phyloP scores from a whole-genome alignment of 768 basidiomycete species.

The Termitomyces sp. region DNA sequence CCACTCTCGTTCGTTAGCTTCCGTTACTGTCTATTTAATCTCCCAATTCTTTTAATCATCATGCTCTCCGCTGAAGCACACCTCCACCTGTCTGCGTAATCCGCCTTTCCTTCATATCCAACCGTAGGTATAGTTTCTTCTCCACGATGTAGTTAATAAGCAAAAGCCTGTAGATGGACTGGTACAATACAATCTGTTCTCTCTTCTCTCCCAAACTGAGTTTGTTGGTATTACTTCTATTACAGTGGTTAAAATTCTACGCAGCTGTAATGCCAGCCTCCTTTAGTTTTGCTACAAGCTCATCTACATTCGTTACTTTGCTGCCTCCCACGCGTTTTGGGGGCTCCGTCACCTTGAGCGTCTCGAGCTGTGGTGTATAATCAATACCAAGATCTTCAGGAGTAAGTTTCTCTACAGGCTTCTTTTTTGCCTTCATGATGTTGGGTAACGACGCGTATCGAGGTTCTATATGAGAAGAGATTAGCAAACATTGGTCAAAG shows the following conservation, averaged over 20 bases:
- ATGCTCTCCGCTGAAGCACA: constrained; percentile 1
- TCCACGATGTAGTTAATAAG: constrained; percentile 1
- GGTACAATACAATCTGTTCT: not conserved
- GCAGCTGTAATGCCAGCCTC: constrained; percentile 64
- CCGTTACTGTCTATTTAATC: not conserved
- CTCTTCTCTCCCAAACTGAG: not conserved
- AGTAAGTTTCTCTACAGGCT: constrained; percentile 80
- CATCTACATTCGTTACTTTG: constrained; percentile 89
- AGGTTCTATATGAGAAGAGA: constrained; percentile 53
- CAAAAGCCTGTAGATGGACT: constrained; percentile 9
- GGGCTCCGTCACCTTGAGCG: constrained; percentile 84
- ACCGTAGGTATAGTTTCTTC: not conserved
- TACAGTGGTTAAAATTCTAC: constrained; percentile 10
- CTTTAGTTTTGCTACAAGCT: constrained; percentile 83
- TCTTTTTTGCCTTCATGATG: constrained; percentile 99
- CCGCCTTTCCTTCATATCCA: constrained; percentile 3
- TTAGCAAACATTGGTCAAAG: not conserved
- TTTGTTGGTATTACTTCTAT: not conserved
- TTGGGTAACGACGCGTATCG: constrained; percentile 96
- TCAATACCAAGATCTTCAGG: constrained; percentile 80
- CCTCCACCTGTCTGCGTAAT: not conserved
- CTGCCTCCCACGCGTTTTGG: constrained; percentile 86
- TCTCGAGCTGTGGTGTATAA: constrained; percentile 77
- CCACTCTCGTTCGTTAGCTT: not conserved
- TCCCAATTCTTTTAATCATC: not conserved